Base-by-base conservation (phyloP, 371 early-diverging fungal species). In the Mucor racemosus region DNA sequence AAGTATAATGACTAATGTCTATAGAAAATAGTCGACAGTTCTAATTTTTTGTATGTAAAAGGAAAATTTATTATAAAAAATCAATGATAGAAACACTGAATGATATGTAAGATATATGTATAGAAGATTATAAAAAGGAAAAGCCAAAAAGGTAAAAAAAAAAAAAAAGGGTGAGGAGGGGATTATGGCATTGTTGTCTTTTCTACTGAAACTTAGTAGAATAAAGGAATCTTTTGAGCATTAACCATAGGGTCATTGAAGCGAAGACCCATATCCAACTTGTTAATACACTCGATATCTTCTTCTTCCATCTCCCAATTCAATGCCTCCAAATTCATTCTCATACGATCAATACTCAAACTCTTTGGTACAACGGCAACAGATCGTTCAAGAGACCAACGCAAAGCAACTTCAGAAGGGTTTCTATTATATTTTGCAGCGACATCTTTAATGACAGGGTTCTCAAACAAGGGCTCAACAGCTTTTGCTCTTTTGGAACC, bases 381-480 rank as follows among this genome's bases (percentile, higher is more conserved):
- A 33, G 11, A 33, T 13, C 54, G 34, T 13, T 54, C 33, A 53
- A 53, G 54, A 14, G 54, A 33, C 33, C 54, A 54, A 7, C 33
- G 33, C 13, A 54, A 33, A 33, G 33, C 33, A 3, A 54, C 33
- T 33, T 33, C 54, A 33, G 54, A 54, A 6, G 54, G 54, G 10
- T 54, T 33, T 54, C 54, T 54, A 33, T 54, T 54, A 9, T 54
- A 54, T 26, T 54, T 54, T 31, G 54, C 33, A 54, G 34, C 54
- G 5, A 54, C 15, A 11, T 54, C 54, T 7, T 33, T 54, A 26
- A 33, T 54, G 14, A 54, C 33, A 31, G 54, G 53, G 15, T 54
- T 54, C 13, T 54, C 54, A 33, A 54, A 54, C 33, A 54, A 33
- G 5, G 54, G 54, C 7, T 54, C 54, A 15, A 54, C 54, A 26